Conservation (phyloP, 352 stramenopile genomes). For the Peronospora tabacina region DNA sequence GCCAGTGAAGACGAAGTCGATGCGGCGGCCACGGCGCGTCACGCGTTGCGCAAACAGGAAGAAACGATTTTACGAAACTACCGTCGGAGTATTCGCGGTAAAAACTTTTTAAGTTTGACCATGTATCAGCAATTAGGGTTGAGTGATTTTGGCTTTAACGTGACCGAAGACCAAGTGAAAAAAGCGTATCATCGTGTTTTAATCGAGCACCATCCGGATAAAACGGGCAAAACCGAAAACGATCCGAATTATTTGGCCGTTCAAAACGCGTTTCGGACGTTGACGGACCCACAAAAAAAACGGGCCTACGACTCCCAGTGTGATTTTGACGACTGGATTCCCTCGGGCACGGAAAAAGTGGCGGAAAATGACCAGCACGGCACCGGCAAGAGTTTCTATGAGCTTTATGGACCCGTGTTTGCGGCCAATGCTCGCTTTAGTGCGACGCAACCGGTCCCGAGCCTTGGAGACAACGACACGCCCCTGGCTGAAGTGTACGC, state of each 20-base stretch:
- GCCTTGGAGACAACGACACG: constrained; percentile 49
- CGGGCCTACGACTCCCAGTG: constrained; percentile 81
- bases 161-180: constrained; percentile 80
- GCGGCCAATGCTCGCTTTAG: constrained; percentile 72
- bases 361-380: constrained; percentile 52
- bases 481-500: constrained; percentile 62
- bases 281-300: constrained; percentile 80
- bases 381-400: constrained; percentile 78
- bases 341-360: constrained; percentile 68
- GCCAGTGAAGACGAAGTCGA: constrained; percentile 70
- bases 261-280: constrained; percentile 73
- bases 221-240: constrained; percentile 86
- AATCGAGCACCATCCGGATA: constrained; percentile 84
- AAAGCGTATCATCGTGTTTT: constrained; percentile 85
- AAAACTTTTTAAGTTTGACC: constrained; percentile 75
- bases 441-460: constrained; percentile 67
- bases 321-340: constrained; percentile 83
- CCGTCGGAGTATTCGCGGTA: constrained; percentile 68
- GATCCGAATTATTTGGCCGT: constrained; percentile 85
- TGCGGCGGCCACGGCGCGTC: constrained; percentile 48
- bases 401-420: constrained; percentile 79
- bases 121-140: constrained; percentile 85
- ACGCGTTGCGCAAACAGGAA: constrained; percentile 59
- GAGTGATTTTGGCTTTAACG: constrained; percentile 67
- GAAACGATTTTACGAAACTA: constrained; percentile 69